phyloP scores from a whole-genome alignment of 2,329 filamentous ascomycete species.

The Talaromyces sp. region DNA sequence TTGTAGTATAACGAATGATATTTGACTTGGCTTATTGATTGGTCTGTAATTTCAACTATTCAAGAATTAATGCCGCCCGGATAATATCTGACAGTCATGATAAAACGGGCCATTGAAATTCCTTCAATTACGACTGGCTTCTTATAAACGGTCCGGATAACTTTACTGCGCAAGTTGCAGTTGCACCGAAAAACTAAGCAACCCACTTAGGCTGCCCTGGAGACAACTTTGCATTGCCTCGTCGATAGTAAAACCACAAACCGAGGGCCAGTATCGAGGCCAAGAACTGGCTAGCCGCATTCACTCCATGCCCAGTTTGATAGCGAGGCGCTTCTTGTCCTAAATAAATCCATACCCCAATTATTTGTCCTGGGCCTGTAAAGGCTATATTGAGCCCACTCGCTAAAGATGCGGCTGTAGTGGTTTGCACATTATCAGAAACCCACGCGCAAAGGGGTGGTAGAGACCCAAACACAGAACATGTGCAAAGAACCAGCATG shows the following conservation, averaged over 20 bases:
- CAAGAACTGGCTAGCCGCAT: conserved; percentile 37
- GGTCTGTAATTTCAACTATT: too few species aligned
- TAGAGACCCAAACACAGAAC: neutral
- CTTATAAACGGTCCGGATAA: too few species aligned
- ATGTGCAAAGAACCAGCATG: neutral
- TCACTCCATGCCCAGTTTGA: conserved; percentile 66
- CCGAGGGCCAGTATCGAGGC: neutral
- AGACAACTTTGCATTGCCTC: neutral
- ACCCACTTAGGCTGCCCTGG: too few species aligned
- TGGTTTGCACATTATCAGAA: conserved; percentile 34
- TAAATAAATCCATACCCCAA: conserved; percentile 61
- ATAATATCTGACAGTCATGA: too few species aligned
- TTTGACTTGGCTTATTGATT: too few species aligned
- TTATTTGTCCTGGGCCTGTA: conserved; percentile 65
- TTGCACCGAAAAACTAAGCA: too few species aligned
- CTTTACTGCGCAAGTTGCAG: too few species aligned
- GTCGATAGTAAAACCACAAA: neutral
- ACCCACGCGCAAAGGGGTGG: conserved; percentile 16
- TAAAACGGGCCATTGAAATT: too few species aligned
- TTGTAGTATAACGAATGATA: too few species aligned
- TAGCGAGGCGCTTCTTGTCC: conserved; percentile 60
- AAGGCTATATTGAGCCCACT: neutral
- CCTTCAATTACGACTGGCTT: too few species aligned
- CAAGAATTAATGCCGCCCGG: too few species aligned
- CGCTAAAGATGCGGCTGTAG: conserved; percentile 20